Base-by-base conservation (phyloP, 192 early-diverging fungal genomes). In the Geranomyces michiganensis region DNA sequence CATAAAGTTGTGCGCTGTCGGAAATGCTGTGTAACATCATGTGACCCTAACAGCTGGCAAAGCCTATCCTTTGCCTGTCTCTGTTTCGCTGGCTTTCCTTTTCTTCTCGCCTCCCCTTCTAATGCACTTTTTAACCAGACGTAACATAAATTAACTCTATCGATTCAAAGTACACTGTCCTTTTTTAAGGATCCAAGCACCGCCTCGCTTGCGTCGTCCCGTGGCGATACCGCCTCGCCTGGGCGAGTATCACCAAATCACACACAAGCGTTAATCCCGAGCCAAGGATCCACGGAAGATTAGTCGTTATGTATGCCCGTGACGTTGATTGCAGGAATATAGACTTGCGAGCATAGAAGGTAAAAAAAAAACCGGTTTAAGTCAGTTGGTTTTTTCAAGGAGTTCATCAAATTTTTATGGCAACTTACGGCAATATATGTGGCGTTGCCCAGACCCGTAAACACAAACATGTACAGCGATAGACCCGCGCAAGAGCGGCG, bases 401-500 rank as follows among this genome's bases (percentile, higher is more conserved):
- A 26, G 10, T 19, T 19, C 46, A 47, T 14, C 46, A 10, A 47
- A 47, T 10, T 47, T 47, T 19, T 19, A 19, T 47, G 46, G 46
- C 15, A 7, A 67, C 68, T 62, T 76, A 83, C 85, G 67, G 66
- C 75, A 32, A 61, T 78, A 62, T 77, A 90, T 8, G 86, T 75
- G 14, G 88, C 62, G 73, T 95, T 95, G 14, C 93, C 93, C 66
- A 93, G 60, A 32, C 92, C 88, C 22, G 87, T 86, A 78, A 91
- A 92, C n/a, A 86, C 67, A 79, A 95, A 95, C 92, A 95, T 93
- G 48, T 80, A 84, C 4, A 91, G 67, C n/a, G 89, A 89, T 47
- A 95, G 81, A 1, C 93, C 93, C 71, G 93, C 92, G 19, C 88
- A 90, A 13, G 84, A 87, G 75, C 88, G 84, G 45, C 84, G 82